A percentile compares a stretch with the other conserved stretches of the same genome.
These are phyloP conservation scores for Drechslera avenae DNA, from an alignment of 2,329 filamentous ascomycete species.

Conservation along the genomic window DNA sequence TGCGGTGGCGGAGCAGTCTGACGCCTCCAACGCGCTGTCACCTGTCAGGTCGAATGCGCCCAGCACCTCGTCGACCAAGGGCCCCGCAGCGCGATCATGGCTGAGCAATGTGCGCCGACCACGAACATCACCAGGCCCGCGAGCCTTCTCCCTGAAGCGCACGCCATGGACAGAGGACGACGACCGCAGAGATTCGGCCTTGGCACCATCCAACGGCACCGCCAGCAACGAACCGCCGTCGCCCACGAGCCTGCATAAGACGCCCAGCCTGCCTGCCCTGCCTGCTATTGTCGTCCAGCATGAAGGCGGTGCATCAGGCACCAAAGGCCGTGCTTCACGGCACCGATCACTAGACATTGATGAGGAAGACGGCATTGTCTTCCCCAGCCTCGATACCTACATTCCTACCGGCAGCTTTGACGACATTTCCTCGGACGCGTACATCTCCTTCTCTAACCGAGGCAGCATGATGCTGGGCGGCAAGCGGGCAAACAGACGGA, in stretches of 20 bases:
- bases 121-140: conserved; percentile 45
- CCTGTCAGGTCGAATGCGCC: conserved; percentile 21
- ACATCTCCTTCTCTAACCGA: conserved; percentile 64
- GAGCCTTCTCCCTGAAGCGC: conserved; percentile 38
- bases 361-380: conserved; percentile 33
- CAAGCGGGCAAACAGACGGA: conserved; percentile 53
- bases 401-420: conserved; percentile 62
- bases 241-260: conserved; percentile 41
- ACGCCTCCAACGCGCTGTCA: conserved; percentile 14
- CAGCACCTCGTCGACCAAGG: conserved; percentile 17
- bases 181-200: conserved; percentile 48
- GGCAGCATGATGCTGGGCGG: conserved; percentile 64
- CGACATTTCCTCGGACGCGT: conserved; percentile 56
- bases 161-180: conserved; percentile 41
- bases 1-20: conserved; percentile 19
- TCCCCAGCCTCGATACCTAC: conserved; percentile 58
- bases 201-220: conserved; percentile 46
- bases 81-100: conserved; percentile 43
- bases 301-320: conserved; percentile 30
- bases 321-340: conserved; percentile 5
- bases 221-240: conserved; percentile 39
- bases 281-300: conserved; percentile 54
- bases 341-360: conserved; percentile 16
- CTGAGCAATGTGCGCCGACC: conserved; percentile 46
- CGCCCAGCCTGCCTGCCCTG: conserved; percentile 52